Conservation (phyloP, 495 filamentous ascomycete genomes). For the Penicillium bovifimosum region DNA sequence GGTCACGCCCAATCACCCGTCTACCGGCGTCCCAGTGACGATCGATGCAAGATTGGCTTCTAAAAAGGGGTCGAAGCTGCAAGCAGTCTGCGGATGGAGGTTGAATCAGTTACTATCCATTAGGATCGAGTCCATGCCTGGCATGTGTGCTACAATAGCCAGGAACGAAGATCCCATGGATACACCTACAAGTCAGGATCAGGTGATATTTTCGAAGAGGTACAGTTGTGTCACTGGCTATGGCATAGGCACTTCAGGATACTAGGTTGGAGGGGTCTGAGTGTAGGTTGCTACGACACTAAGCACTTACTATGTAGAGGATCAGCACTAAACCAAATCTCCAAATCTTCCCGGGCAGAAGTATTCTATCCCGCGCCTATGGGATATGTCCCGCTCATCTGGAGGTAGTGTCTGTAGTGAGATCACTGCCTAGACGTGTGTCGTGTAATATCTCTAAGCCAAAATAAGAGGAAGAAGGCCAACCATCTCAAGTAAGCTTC, state of each 20-base stretch:
- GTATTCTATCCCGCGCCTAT: not conserved
- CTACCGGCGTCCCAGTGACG: not conserved
- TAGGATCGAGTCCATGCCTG: not conserved
- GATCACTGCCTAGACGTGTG: no score
- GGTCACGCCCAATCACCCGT: slow-evolving; percentile 2
- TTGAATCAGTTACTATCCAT: not conserved
- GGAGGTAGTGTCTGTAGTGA: not conserved
- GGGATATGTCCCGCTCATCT: not conserved
- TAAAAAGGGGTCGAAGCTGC: not conserved
- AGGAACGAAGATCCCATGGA: no score
- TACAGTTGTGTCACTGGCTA: not conserved
- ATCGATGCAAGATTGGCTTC: slow-evolving; percentile 5
- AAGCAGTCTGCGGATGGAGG: not conserved
- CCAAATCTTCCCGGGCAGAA: not conserved
- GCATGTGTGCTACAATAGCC: not conserved
- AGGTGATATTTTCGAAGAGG: not conserved
- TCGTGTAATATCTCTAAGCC: no score
- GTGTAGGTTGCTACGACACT: not conserved
- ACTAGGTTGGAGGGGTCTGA: not conserved
- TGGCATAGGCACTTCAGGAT: not conserved
- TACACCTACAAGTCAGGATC: no score
- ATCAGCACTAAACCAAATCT: no score
- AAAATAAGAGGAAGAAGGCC: no score
- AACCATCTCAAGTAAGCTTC: no score
- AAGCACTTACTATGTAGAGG: not conserved